Percentiles rank a stretch among this genome's conserved stretches.
phyloP scores from a whole-genome alignment of 768 basidiomycete genomes.

The Pholiota conissans region DNA sequence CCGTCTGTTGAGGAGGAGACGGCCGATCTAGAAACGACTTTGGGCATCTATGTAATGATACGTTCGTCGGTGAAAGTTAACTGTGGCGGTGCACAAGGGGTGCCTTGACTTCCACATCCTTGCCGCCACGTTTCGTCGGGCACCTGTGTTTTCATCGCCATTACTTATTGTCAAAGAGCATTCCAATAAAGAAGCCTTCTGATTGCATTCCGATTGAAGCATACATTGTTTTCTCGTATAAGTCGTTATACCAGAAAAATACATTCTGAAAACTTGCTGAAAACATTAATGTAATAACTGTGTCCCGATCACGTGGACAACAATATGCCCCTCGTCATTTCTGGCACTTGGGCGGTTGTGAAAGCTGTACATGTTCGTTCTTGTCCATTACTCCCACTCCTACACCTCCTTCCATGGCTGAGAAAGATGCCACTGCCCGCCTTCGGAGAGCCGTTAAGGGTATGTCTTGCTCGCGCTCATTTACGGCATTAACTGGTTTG shows the following conservation, averaged over 20 bases:
- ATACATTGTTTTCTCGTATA: too few species aligned
- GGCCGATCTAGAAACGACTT: constrained; percentile 86
- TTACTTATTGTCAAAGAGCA: too few species aligned
- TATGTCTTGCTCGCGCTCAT: constrained; percentile 18
- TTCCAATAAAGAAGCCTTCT: too few species aligned
- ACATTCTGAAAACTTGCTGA: not conserved
- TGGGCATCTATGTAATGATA: constrained; percentile 71
- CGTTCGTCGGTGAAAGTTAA: not conserved
- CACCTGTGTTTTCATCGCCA: too few species aligned
- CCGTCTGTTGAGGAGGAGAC: constrained; percentile 89
- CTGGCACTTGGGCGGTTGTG: constrained; percentile 1
- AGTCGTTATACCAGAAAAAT: not conserved
- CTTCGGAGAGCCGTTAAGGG: constrained; percentile 83
- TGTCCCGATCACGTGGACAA: not conserved
- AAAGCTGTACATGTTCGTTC: constrained; percentile 12
- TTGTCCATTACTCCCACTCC: constrained; percentile 16
- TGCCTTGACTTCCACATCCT: not conserved
- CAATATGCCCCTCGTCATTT: constrained; percentile 6
- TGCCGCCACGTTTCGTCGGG: not conserved
- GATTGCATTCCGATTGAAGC: too few species aligned
- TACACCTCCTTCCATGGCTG: constrained; percentile 57
- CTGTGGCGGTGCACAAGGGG: constrained; percentile 1
- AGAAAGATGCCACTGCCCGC: constrained; percentile 75
- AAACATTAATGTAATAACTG: not conserved
- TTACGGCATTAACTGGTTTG: not conserved